Evolutionary conservation across 2,329 filamentous ascomycete species (phyloP), one percentile per base, ranked within the genome.

Genomic region (Cercospora berteroae): DNA sequence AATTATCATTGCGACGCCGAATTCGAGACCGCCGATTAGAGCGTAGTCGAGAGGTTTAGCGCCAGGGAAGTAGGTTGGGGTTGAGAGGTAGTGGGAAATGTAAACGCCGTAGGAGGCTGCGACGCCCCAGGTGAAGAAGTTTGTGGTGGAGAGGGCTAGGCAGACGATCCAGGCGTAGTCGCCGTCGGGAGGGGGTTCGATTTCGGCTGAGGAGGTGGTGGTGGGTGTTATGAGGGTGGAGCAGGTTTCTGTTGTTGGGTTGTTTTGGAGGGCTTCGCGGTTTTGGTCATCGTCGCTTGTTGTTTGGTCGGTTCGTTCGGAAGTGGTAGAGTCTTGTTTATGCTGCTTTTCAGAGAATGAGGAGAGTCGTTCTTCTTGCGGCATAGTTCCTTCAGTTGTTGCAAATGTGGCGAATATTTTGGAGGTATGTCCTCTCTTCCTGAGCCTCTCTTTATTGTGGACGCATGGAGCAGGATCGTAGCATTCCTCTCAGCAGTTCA

Each of bases 91-190:
- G 64, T 82, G 78, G 4, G 80, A 78, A 0, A 83, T 77, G 66
- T 82, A 83, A 13, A 83, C 78, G 42, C 80, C 80, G 65, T 81
- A 83, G 13, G 76, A 77, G 23, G 73, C 69, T 20, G 70, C 66
- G 5, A 74, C 61, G 55, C 77, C 77, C 76, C 77, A 78, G 16
- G 77, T 78, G 66, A 76, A 74, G 65, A 69, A 69, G 62, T 78
- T 78, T 64, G 78, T 63, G 39, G 74, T 67, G 52, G 72, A 72
- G 10, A 76, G 69, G 12, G 73, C 73, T 20, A 60, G 61, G 9
- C 75, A 74, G 62, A 72, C 71, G 3, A 79, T 70, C 79, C 78
- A 80, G 60, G 76, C 79, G 61, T 80, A 80, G 3, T 78, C 78
- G 8, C 78, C 78, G 64, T 80, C 76, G 16, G 76, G 77, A 16